phyloP scores from a whole-genome alignment of 2,329 filamentous ascomycete species.

The Neofusicoccum umdonicola region DNA sequence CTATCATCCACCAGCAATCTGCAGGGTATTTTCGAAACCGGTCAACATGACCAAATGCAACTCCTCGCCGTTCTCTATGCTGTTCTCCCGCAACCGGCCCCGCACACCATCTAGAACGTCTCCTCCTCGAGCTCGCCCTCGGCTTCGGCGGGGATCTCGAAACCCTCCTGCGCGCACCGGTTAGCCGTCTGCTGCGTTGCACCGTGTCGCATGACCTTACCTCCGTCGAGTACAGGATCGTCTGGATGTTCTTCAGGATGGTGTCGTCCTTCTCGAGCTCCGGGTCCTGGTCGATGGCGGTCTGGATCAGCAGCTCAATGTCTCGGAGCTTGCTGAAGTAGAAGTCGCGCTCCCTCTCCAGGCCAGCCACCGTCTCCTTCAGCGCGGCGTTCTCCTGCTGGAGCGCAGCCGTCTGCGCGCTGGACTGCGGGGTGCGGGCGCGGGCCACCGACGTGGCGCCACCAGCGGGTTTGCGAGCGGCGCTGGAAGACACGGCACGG shows the following conservation, averaged over 20 bases:
- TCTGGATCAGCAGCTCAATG: conserved; percentile 92
- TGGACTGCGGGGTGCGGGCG: conserved; percentile 45
- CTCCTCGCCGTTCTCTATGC: conserved; percentile 11
- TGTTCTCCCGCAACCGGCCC: not conserved
- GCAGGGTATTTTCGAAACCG: conserved; percentile 18
- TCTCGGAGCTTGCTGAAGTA: conserved; percentile 99
- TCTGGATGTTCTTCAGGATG: conserved; percentile 92
- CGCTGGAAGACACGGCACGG: conserved; percentile 42
- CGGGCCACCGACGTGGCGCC: conserved; percentile 39
- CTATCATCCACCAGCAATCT: conserved; percentile 8
- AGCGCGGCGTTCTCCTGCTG: conserved; percentile 82
- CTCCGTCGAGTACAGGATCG: conserved; percentile 96
- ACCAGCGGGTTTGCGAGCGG: conserved; percentile 44
- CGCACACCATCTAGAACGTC: conserved; percentile 19
- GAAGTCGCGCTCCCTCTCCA: conserved; percentile 96
- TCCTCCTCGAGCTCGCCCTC: conserved; percentile 68
- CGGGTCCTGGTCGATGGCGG: conserved; percentile 86
- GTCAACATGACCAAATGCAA: conserved; percentile 18
- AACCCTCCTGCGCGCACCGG: conserved; percentile 45
- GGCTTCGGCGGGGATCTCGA: conserved; percentile 78
- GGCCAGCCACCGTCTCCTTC: conserved; percentile 90
- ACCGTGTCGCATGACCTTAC: conserved; percentile 34
- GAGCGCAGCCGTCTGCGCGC: conserved; percentile 67
- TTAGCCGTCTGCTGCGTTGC: not conserved
- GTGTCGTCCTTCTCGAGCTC: conserved; percentile 93